A percentile compares a stretch with the other conserved stretches of the same genome.
Conservation (phyloP, 768 basidiomycete species). For the Tylopilus felleus region DNA sequence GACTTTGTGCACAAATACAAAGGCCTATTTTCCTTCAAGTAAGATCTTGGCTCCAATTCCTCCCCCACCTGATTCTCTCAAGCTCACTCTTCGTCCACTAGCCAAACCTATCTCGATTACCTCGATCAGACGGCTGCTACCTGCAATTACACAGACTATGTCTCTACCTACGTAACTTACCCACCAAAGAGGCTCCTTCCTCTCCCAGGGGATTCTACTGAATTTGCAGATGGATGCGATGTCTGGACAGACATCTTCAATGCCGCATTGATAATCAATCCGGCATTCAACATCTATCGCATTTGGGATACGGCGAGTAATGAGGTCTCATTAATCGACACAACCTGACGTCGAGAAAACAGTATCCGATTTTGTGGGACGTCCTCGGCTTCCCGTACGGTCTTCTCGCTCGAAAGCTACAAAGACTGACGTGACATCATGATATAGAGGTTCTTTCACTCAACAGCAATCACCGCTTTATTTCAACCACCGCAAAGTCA, state of each 20-base stretch:
- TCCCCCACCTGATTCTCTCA: not conserved
- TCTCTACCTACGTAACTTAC: slow-evolving; percentile 58
- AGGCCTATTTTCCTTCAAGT: slow-evolving; percentile 73
- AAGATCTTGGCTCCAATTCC: slow-evolving; percentile 16
- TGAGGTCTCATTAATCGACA: too few species aligned
- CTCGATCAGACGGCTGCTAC: slow-evolving; percentile 48
- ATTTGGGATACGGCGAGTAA: slow-evolving; percentile 62
- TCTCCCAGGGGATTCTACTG: slow-evolving; percentile 56
- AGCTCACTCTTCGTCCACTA: slow-evolving; percentile 19
- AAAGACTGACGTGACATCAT: not conserved
- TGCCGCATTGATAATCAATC: slow-evolving; percentile 60
- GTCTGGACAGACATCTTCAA: slow-evolving; percentile 65
- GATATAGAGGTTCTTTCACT: slow-evolving; percentile 49
- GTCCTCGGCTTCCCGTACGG: slow-evolving; percentile 78
- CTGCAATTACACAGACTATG: slow-evolving; percentile 67
- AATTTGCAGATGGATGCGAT: slow-evolving; percentile 53
- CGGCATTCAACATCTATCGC: slow-evolving; percentile 74
- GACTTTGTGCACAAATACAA: slow-evolving; percentile 71
- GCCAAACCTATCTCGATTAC: slow-evolving; percentile 58
- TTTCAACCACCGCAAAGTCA: slow-evolving; percentile 66
- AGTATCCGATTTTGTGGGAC: slow-evolving; percentile 71
- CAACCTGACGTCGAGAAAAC: not conserved
- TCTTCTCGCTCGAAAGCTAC: not conserved
- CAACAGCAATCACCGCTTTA: slow-evolving; percentile 62
- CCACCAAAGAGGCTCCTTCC: slow-evolving; percentile 68